Conservation (phyloP, 2,329 filamentous ascomycete genomes). For the Fusarium pininemorale region DNA sequence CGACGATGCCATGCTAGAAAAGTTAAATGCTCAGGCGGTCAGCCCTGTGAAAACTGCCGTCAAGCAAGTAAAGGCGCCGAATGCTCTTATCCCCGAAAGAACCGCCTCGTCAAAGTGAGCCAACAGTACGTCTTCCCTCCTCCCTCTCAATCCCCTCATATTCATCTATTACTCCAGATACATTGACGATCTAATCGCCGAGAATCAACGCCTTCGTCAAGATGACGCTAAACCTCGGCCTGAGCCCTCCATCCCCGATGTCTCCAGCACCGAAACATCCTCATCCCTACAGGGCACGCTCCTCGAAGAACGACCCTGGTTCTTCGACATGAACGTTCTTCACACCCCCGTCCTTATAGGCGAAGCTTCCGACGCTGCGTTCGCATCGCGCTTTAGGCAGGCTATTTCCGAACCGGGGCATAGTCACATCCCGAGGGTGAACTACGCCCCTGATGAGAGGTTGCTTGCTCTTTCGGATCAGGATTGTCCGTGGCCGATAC, state of each 20-base stretch:
- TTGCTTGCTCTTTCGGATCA: conserved; percentile 42
- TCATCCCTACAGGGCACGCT: conserved; percentile 32
- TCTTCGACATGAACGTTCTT: conserved; percentile 46
- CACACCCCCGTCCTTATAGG: conserved; percentile 48
- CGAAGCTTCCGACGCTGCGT: conserved; percentile 50
- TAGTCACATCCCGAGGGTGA: conserved; percentile 47
- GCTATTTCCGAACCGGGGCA: conserved; percentile 45
- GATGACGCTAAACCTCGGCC: conserved; percentile 22
- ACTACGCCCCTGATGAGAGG: conserved; percentile 47
- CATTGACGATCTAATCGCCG: conserved; percentile 47
- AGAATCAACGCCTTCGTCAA: conserved; percentile 45
- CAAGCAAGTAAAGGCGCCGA: conserved; percentile 44
- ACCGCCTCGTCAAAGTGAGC: conserved; percentile 46
- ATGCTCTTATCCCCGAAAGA: conserved; percentile 47
- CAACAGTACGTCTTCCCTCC: conserved; percentile 38
- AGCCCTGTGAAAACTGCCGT: conserved; percentile 47
- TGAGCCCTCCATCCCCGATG: conserved; percentile 22
- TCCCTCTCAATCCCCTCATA: fast-evolving
- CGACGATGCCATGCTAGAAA: conserved; percentile 47
- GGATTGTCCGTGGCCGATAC: conserved; percentile 51
- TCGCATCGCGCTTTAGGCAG: conserved; percentile 50
- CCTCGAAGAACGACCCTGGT: conserved; percentile 45
- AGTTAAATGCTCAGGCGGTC: conserved; percentile 48
- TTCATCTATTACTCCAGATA: conserved; percentile 38
- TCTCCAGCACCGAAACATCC: conserved; percentile 10